Evolutionary conservation across 192 early-diverging fungal genomes (phyloP).

Genomic region (Funneliformis mosseae): DNA sequence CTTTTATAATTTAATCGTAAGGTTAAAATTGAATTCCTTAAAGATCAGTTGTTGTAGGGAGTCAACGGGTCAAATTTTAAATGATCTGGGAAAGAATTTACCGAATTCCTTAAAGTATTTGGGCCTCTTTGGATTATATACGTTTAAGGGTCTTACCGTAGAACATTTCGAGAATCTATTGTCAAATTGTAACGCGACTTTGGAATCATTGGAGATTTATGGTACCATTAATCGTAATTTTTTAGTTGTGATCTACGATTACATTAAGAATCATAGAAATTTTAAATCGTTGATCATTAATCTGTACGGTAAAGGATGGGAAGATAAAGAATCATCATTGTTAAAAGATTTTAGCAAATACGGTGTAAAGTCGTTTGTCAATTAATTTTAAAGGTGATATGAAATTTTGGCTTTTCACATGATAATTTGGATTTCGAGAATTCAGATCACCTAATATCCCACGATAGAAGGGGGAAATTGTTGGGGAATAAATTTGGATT

Average conservation of each 20-base stretch:
- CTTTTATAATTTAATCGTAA: not conserved
- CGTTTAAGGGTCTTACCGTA: not conserved
- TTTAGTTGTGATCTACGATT: not conserved
- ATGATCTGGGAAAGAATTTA: not conserved
- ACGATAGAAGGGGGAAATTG: no score
- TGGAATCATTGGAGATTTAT: not conserved
- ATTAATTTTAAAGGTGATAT: not conserved
- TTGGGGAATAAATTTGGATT: no score
- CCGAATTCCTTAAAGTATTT: not conserved
- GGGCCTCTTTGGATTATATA: not conserved
- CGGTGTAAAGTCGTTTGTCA: not conserved
- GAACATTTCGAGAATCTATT: not conserved
- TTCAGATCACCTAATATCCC: no score
- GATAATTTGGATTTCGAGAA: no score
- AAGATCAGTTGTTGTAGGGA: not conserved
- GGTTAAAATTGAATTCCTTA: not conserved
- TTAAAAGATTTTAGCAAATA: not conserved
- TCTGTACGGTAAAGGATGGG: not conserved
- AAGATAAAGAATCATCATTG: not conserved
- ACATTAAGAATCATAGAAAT: not conserved
- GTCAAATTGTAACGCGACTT: not conserved
- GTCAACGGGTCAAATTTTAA: not conserved
- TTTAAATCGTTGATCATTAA: not conserved
- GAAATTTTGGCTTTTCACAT: no score
- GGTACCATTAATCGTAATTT: not conserved